Conservation (phyloP, 1,284 basidiomycete species). For the Megacollybia platyphylla region DNA sequence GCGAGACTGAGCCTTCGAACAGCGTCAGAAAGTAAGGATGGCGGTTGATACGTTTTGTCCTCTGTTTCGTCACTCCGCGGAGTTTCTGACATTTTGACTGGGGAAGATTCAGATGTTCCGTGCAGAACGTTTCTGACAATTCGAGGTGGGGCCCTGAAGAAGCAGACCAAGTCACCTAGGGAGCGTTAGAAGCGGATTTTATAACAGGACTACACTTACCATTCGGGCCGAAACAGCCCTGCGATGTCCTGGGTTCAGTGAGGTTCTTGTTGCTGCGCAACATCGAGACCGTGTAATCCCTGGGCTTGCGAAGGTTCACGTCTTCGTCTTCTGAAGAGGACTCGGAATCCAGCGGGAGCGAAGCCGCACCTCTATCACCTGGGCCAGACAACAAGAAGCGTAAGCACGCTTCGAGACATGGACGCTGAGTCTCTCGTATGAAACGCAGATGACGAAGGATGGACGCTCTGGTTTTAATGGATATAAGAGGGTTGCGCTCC, state of each 20-base stretch:
- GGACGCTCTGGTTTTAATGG: constrained; percentile 60
- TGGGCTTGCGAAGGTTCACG: constrained; percentile 22
- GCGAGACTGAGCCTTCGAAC: constrained; percentile 47
- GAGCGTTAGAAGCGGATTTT: neutral
- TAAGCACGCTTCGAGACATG: constrained; percentile 75
- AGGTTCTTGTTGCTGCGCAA: constrained; percentile 62
- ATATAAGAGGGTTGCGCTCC: constrained; percentile 73
- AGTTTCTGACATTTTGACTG: constrained; percentile 11
- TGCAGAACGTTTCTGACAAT: constrained; percentile 45
- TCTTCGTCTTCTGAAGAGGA: constrained; percentile 37
- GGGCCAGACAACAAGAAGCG: constrained; percentile 68
- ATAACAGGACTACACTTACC: constrained; percentile 30
- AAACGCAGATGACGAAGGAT: constrained; percentile 66
- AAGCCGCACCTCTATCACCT: constrained; percentile 26
- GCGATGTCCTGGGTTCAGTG: constrained; percentile 68
- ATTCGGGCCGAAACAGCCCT: constrained; percentile 78
- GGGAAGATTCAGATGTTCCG: constrained; percentile 36
- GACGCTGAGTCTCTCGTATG: constrained; percentile 57
- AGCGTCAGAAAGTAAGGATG: constrained; percentile 55
- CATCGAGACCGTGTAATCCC: constrained; percentile 37
- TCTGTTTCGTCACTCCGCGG: constrained; percentile 12
- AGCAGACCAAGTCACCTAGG: constrained; percentile 73
- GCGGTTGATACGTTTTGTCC: constrained; percentile 39
- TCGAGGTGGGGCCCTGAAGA: constrained; percentile 70
- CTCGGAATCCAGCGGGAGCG: constrained; percentile 34